Percentiles rank a stretch among this genome's conserved stretches.
These are phyloP conservation scores for Starmerella ratchasimensis DNA, from an alignment of 805 yeast genomes.

Conservation along the genomic window DNA sequence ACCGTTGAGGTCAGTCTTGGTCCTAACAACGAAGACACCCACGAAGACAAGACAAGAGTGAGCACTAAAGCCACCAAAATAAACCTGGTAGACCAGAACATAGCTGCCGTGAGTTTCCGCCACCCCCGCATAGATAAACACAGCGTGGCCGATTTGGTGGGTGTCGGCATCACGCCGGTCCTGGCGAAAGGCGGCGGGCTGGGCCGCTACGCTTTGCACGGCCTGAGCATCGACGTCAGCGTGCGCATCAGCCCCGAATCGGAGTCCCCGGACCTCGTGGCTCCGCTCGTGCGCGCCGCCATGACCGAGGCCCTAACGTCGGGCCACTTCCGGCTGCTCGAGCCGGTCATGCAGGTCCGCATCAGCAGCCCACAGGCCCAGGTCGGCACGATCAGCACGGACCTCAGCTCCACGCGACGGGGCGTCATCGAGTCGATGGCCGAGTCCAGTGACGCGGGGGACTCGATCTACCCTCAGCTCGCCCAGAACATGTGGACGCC, in stretches of 20 bases:
- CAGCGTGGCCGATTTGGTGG: conserved; percentile 22
- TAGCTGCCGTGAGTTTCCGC: conserved; percentile 2
- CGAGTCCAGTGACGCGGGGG: conserved; percentile 36
- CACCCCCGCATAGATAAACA: conserved; percentile 24
- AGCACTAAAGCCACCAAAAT: background rate
- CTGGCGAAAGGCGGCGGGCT: conserved; percentile 34
- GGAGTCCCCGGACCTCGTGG: conserved; percentile 29
- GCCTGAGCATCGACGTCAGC: conserved; percentile 42
- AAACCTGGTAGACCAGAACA: conserved; percentile 8
- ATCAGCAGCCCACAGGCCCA: conserved; percentile 51
- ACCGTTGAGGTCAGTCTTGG: conserved; percentile 1
- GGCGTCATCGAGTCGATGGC: conserved; percentile 63
- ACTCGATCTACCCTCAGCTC: conserved; percentile 18
- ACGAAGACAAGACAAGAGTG: background rate
- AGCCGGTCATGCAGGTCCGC: conserved; percentile 73
- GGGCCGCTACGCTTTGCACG: conserved; percentile 40
- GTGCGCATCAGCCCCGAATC: conserved; percentile 45
- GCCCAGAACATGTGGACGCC: conserved; percentile 44
- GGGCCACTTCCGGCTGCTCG: conserved; percentile 43
- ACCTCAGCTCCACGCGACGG: conserved; percentile 61
- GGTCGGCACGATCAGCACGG: conserved; percentile 74
- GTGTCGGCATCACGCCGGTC: conserved; percentile 28
- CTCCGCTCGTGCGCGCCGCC: conserved; percentile 36
- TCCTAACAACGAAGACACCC: background rate
- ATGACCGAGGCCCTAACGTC: conserved; percentile 29